phyloP scores from a whole-genome alignment of 1,284 basidiomycete species.

The Leccinum holopus region DNA sequence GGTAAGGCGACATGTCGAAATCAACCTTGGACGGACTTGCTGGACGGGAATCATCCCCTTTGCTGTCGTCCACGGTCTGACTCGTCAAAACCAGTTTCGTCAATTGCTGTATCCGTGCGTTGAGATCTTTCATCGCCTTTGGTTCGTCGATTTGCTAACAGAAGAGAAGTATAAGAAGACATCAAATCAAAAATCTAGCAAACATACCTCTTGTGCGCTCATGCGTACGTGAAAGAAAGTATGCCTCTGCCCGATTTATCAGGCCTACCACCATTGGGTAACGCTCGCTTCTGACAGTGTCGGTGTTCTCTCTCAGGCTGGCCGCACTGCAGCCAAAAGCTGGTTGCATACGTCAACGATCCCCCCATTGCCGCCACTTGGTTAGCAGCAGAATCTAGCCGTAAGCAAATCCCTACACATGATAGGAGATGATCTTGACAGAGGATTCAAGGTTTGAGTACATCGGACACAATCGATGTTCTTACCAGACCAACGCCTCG shows the following conservation, averaged over 20 bases:
- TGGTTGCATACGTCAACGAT: constrained; percentile 39
- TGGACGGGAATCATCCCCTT: no score
- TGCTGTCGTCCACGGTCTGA: constrained; percentile 29
- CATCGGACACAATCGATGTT: constrained; percentile 52
- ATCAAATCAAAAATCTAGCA: no score
- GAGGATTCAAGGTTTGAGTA: constrained; percentile 65
- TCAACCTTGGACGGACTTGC: no score
- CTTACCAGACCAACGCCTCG: constrained; percentile 63
- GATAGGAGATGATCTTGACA: constrained; percentile 2
- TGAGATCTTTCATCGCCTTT: no score
- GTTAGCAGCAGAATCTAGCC: constrained; percentile 80
- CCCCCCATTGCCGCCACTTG: constrained; percentile 50
- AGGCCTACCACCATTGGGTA: not conserved
- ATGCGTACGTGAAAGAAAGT: constrained; percentile 94
- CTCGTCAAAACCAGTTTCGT: no score
- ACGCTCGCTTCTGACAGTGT: constrained; percentile 54
- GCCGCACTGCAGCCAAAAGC: constrained; percentile 74
- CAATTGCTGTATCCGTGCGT: no score
- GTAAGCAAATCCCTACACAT: constrained; percentile 48
- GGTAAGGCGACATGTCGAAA: no score
- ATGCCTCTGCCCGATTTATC: constrained; percentile 7
- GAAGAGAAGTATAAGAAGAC: no score
- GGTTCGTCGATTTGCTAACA: no score
- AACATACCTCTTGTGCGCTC: no score
- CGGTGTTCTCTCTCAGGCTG: constrained; percentile 88